A percentile compares a stretch with the other conserved stretches of the same genome.
Conservation (phyloP, 108 stramenopile species). For the Cyclostephanos invisitatus region DNA sequence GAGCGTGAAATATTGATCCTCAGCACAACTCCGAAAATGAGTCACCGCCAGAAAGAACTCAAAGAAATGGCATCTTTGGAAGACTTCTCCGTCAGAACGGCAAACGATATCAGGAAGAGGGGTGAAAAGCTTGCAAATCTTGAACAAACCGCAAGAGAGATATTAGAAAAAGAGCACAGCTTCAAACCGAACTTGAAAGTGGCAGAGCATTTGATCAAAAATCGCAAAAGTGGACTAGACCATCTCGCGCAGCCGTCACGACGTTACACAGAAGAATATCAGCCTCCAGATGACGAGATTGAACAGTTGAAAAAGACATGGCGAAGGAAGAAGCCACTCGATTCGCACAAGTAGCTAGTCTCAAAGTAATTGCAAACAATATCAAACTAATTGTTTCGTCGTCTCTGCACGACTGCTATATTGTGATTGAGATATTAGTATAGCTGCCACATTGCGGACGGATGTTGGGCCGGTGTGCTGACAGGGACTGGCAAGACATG, state of each 20-base stretch:
- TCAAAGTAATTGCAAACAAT: no score
- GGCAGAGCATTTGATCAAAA: neutral
- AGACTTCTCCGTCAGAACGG: conserved; percentile 19
- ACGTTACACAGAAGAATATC: conserved; percentile 4
- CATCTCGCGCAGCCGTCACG: neutral
- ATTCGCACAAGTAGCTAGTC: neutral
- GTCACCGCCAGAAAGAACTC: conserved; percentile 12
- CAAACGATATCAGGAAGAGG: conserved; percentile 14
- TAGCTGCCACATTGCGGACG: no score
- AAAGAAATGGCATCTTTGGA: conserved; percentile 8
- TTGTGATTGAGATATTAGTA: no score
- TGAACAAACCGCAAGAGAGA: conserved; percentile 8
- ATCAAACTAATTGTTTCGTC: no score
- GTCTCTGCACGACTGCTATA: no score
- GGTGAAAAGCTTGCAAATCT: conserved; percentile 12
- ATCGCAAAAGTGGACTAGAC: neutral
- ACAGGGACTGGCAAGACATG: no score
- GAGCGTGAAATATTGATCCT: conserved; percentile 4
- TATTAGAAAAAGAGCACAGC: conserved; percentile 7
- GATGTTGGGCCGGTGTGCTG: no score
- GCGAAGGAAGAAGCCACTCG: neutral
- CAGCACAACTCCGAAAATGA: neutral
- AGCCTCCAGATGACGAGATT: neutral
- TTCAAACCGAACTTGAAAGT: conserved; percentile 13
- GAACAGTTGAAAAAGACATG: neutral